Base-by-base conservation (phyloP, 2,329 filamentous ascomycete species). In the Nemania abortiva region DNA sequence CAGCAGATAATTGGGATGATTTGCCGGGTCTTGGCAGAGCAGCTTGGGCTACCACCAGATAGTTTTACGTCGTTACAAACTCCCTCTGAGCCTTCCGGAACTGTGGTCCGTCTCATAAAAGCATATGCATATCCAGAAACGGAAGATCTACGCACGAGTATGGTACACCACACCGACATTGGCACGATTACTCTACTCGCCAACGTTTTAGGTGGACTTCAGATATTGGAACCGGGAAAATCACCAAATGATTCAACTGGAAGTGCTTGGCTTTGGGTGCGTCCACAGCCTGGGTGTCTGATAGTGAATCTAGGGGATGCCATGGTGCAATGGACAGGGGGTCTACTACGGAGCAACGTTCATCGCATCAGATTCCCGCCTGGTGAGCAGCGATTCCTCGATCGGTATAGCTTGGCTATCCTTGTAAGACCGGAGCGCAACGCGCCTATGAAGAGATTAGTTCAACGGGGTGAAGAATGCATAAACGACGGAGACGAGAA, bases 261-360 rank as follows among this genome's bases (percentile, higher is more conserved):
- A 4, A 11, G 22, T 18, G 34, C 54, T 10, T 77, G 75, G 75
- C 39, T 63, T 20, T 77, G 72, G 70, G 75, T 70, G 4, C 73
- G 70, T 1, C 76, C 76, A 6, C 69, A 66, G 22, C 74, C 74
- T 2, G 73, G 74, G 11, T 74, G 67, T 27, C 64, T 73, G 4
- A 73, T 78, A n/a, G 75, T 75, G n/a, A 77, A 76, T 31, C 66
- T 77, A 0, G 71, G 71, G 22, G 72, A 74, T 49, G 66, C 68
- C 10, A 74, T 76, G 71, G 69, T 73, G 0, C 71, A 76, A 56
- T 76, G 75, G 72, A 74, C 69, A 0, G 73, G 71, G 11, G 74
- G 74, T 0, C 5, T 74, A 13, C 55, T 77, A 6, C 72, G 73
- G n/a, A 77, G 75, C 65, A 77, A 74, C 52, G 66, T 75, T 5